Conservation (phyloP, 495 filamentous ascomycete genomes). For the Talaromyces proteolyticus region DNA sequence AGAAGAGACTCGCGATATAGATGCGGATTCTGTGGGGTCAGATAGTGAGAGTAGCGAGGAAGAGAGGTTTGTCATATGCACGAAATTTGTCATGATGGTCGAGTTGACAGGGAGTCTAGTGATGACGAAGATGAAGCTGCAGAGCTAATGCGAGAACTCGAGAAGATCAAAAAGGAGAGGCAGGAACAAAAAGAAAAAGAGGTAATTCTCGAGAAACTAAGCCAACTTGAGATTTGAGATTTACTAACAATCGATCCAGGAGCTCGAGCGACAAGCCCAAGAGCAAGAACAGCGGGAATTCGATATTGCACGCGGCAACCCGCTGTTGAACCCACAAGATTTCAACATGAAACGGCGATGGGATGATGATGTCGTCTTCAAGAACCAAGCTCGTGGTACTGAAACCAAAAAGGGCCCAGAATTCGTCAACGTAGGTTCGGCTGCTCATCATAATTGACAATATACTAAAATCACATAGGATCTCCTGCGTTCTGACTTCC, state of each 20-base stretch:
- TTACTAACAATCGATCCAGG: constrained; percentile 32
- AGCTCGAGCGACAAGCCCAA: constrained; percentile 65
- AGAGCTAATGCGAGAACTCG: constrained; percentile 83
- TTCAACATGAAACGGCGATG: constrained; percentile 56
- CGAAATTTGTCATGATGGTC: no score
- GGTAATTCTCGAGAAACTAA: constrained; percentile 30
- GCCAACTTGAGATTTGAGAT: not conserved
- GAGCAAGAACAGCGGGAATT: constrained; percentile 80
- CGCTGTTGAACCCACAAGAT: constrained; percentile 67
- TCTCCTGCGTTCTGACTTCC: constrained; percentile 90
- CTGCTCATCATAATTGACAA: no score
- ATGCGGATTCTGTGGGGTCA: constrained; percentile 77
- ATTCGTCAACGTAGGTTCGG: constrained; percentile 87
- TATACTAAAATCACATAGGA: constrained; percentile 50
- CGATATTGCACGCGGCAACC: constrained; percentile 90
- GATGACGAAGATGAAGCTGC: constrained; percentile 86
- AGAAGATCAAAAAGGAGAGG: constrained; percentile 89
- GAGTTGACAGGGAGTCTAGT: constrained; percentile 25
- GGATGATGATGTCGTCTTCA: constrained; percentile 99
- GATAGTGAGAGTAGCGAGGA: constrained; percentile 68
- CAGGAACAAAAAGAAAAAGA: constrained; percentile 81
- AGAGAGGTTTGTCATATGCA: constrained; percentile 41
- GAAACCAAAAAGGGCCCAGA: constrained; percentile 92
- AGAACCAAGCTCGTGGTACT: constrained; percentile 93
- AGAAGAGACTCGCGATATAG: constrained; percentile 83